phyloP scores from a whole-genome alignment of 2,329 filamentous ascomycete species.

The Fusarium odoratissimum region DNA sequence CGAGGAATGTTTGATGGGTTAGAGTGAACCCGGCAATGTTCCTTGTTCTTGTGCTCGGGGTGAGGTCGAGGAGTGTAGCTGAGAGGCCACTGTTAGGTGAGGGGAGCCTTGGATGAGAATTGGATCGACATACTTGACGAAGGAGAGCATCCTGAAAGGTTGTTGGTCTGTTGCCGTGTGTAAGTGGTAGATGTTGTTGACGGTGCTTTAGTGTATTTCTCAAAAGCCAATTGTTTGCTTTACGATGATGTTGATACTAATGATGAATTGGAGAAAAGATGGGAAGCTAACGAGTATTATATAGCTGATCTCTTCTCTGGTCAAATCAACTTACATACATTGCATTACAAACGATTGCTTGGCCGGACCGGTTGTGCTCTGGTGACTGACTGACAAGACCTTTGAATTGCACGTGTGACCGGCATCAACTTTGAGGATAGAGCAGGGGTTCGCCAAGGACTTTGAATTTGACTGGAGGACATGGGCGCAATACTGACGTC shows the following conservation, averaged over 20 bases:
- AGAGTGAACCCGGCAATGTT: conserved; percentile 37
- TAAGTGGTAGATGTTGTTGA: background rate
- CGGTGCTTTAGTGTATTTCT: background rate
- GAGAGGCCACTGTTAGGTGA: background rate
- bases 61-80: conserved; percentile 41
- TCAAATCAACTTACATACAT: conserved; percentile 7
- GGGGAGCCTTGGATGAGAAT: background rate
- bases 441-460: conserved; percentile 15
- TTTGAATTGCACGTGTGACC: conserved; percentile 25
- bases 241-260: background rate
- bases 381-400: conserved; percentile 14
- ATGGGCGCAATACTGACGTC: conserved; percentile 30
- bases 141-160: conserved; percentile 33
- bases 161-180: background rate
- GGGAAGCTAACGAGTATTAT: conserved; percentile 19
- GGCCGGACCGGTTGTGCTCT: conserved; percentile 32
- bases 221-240: conserved; percentile 6
- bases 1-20: conserved; percentile 22
- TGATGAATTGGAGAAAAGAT: background rate
- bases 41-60: conserved; percentile 41
- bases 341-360: conserved; percentile 9
- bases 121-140: conserved; percentile 30
- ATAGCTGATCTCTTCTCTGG: conserved; percentile 10
- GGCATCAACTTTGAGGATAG: conserved; percentile 15
- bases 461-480: conserved; percentile 8